These are phyloP conservation scores for Aspergillus taichungensis DNA, from an alignment of 495 filamentous ascomycete species.

Conservation along the genomic window DNA sequence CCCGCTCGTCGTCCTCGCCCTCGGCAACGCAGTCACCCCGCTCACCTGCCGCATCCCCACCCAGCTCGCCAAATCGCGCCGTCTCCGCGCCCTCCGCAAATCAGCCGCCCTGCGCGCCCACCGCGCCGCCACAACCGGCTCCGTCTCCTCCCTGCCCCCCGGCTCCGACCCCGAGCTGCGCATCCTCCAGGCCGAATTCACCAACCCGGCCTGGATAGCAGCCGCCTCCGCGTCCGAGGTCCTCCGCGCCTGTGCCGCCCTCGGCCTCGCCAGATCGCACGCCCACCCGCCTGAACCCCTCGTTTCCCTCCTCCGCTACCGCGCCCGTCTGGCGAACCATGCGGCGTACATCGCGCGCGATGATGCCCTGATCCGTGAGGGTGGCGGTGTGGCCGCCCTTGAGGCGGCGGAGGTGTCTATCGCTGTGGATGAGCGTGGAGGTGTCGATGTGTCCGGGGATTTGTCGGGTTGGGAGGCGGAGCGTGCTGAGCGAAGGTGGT, in stretches of 20 bases:
- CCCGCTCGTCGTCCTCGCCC: conserved; percentile 59
- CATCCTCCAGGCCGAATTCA: conserved; percentile 15
- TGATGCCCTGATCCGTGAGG: conserved; percentile 46
- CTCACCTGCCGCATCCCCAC: conserved; percentile 70
- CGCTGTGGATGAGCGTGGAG: conserved; percentile 43
- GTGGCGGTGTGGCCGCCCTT: conserved; percentile 44
- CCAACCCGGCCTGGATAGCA: conserved; percentile 11
- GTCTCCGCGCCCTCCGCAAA: conserved; percentile 37
- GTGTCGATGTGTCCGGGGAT: conserved; percentile 20
- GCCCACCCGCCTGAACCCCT: conserved; percentile 19
- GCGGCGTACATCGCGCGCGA: conserved; percentile 48
- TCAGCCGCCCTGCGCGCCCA: conserved; percentile 15
- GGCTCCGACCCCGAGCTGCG: conserved; percentile 20
- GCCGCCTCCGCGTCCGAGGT: conserved; percentile 17
- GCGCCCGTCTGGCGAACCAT: conserved; percentile 31
- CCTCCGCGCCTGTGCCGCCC: conserved; percentile 34
- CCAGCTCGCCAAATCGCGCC: conserved; percentile 54
- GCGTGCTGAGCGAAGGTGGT: conserved; percentile 25
- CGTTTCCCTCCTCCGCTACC: conserved; percentile 26
- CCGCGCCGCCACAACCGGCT: conserved; percentile 4
- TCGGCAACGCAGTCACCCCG: conserved; percentile 63
- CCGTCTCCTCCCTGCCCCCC: conserved; percentile 2
- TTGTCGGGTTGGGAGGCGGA: conserved; percentile 14
- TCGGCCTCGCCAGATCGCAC: conserved; percentile 37
- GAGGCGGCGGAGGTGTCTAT: conserved; percentile 45